phyloP scores from a whole-genome alignment of 768 basidiomycete genomes.

The Cyathus striatus region DNA sequence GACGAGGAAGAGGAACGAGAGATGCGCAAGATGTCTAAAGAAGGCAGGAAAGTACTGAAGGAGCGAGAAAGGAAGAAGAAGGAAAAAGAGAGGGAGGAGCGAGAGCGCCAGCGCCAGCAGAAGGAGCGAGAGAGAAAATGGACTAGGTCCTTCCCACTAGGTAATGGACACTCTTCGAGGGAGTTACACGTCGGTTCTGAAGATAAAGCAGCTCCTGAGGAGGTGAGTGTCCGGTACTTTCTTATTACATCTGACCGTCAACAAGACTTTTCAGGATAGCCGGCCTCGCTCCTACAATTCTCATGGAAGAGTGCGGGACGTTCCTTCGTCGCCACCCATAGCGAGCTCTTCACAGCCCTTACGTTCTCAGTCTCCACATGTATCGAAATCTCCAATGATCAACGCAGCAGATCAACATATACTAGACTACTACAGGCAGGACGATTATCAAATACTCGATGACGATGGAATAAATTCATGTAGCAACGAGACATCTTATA shows the following conservation, averaged over 20 bases:
- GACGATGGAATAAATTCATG: not conserved
- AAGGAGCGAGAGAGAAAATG: slow-evolving; percentile 6
- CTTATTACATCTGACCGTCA: too few species aligned
- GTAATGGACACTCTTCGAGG: too few species aligned
- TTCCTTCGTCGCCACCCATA: too few species aligned
- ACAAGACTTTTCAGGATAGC: too few species aligned
- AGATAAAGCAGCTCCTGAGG: too few species aligned
- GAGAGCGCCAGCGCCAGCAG: slow-evolving; percentile 8
- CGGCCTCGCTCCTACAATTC: too few species aligned
- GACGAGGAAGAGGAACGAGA: slow-evolving; percentile 34
- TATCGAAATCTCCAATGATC: slow-evolving; percentile 12
- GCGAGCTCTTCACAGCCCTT: too few species aligned
- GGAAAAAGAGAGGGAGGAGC: slow-evolving; percentile 11
- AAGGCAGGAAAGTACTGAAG: slow-evolving; percentile 22
- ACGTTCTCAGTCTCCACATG: too few species aligned
- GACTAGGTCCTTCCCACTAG: slow-evolving; percentile 1
- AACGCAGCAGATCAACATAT: not conserved
- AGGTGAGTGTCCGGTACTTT: too few species aligned
- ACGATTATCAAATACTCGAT: not conserved
- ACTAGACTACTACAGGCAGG: not conserved
- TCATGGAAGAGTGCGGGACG: too few species aligned
- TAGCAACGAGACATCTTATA: not conserved
- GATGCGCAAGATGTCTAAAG: slow-evolving; percentile 23
- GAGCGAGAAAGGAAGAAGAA: slow-evolving; percentile 9
- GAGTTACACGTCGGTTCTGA: too few species aligned